Evolutionary conservation across 768 basidiomycete genomes (phyloP).

Genomic region (Mycena pura): DNA sequence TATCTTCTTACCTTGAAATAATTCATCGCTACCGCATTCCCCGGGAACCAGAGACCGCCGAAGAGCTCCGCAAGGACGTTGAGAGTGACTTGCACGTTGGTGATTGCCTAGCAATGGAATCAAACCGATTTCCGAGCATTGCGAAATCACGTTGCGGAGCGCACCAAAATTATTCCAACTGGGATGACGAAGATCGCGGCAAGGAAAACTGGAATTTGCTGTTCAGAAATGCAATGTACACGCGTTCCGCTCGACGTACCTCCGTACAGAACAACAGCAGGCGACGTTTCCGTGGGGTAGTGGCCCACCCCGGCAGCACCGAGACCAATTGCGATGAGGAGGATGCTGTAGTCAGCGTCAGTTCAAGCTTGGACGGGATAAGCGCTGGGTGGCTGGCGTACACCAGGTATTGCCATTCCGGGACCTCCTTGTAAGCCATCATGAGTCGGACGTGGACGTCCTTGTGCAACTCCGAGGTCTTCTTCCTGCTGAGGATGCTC

Average conservation of each 20-base stretch:
- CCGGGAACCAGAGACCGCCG: constrained; percentile 31
- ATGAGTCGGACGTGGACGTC: constrained; percentile 53
- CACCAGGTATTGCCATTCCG: constrained; percentile 50
- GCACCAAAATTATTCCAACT: constrained; percentile 34
- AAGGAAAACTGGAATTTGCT: neutral
- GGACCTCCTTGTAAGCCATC: constrained; percentile 45
- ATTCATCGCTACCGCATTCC: constrained; percentile 42
- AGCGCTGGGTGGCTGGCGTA: too few species aligned
- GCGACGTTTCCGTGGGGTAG: constrained; percentile 39
- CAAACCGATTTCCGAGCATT: neutral
- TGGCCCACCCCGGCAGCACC: constrained; percentile 36
- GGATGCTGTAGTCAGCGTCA: constrained; percentile 10
- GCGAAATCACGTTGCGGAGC: neutral
- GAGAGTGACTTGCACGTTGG: constrained; percentile 40
- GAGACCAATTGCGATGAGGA: constrained; percentile 35
- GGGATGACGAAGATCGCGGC: constrained; percentile 32
- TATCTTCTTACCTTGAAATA: constrained; percentile 28
- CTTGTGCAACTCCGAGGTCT: constrained; percentile 35
- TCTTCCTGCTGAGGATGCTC: constrained; percentile 33
- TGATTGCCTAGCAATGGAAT: constrained; percentile 31
- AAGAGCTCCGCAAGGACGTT: constrained; percentile 47
- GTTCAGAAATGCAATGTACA: neutral
- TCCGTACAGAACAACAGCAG: constrained; percentile 32
- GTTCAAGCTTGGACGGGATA: too few species aligned
- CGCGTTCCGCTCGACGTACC: constrained; percentile 10